A percentile compares a stretch with the other conserved stretches of the same genome.
These are phyloP conservation scores for Cutaneotrichosporon dermatis DNA, from an alignment of 1,284 basidiomycete genomes.

Conservation along the genomic window DNA sequence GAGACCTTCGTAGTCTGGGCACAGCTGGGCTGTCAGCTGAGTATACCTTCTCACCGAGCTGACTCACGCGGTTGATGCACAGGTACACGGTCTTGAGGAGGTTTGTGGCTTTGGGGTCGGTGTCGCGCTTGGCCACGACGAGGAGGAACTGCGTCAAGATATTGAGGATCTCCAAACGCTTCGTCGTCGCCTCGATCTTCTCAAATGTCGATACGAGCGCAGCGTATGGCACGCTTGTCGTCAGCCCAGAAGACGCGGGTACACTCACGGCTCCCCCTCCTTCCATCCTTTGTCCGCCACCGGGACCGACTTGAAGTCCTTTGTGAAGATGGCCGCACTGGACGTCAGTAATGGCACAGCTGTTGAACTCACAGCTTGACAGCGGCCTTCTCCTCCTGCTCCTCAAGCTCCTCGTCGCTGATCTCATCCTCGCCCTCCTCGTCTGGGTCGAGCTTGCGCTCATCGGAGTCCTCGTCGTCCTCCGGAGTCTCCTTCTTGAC, in stretches of 20 bases:
- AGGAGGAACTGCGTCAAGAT: slow-evolving; percentile 82
- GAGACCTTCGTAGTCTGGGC: slow-evolving; percentile 92
- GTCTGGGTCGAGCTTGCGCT: slow-evolving; percentile 10
- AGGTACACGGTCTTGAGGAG: slow-evolving; percentile 89
- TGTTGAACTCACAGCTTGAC: slow-evolving; percentile 58
- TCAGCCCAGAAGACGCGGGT: slow-evolving; percentile 5
- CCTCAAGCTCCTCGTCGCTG: slow-evolving; percentile 49
- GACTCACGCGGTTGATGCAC: slow-evolving; percentile 83
- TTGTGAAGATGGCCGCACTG: slow-evolving; percentile 59
- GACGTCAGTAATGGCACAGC: not conserved
- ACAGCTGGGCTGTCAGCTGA: slow-evolving; percentile 56
- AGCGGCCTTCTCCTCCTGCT: slow-evolving; percentile 58
- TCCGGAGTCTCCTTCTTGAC: slow-evolving; percentile 28
- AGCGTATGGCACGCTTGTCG: slow-evolving; percentile 79
- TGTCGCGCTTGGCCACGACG: slow-evolving; percentile 70
- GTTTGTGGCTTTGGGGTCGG: slow-evolving; percentile 54
- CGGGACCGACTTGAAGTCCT: slow-evolving; percentile 59
- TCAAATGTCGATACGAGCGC: slow-evolving; percentile 84
- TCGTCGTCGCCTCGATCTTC: slow-evolving; percentile 90
- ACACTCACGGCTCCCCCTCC: slow-evolving; percentile 70
- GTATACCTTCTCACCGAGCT: slow-evolving; percentile 28
- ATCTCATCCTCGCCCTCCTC: slow-evolving; percentile 47
- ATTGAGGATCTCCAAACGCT: slow-evolving; percentile 88
- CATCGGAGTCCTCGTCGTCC: slow-evolving; percentile 41
- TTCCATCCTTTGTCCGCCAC: slow-evolving; percentile 84